These are phyloP conservation scores for Penicillium vulpinum DNA, from an alignment of 2,329 filamentous ascomycete species.

Conservation along the genomic window DNA sequence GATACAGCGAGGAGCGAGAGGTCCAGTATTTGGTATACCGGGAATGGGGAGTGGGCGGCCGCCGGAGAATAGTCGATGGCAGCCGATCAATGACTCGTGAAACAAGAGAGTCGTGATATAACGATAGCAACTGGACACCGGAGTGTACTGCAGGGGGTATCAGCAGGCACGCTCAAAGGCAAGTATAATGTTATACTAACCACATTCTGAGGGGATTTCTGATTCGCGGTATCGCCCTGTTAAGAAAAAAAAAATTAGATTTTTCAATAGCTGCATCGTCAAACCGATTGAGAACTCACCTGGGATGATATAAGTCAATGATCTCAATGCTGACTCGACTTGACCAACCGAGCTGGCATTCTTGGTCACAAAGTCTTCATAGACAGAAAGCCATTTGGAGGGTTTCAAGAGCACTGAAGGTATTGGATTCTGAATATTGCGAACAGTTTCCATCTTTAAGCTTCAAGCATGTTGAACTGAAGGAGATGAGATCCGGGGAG, in stretches of 20 bases:
- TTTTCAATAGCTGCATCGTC: background rate
- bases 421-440: slow-evolving; percentile 29
- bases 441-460: slow-evolving; percentile 35
- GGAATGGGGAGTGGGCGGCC: slow-evolving; percentile 58
- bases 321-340: slow-evolving; percentile 89
- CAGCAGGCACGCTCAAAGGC: background rate
- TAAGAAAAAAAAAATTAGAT: background rate
- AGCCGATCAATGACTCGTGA: slow-evolving; percentile 62
- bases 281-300: slow-evolving; percentile 44
- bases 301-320: slow-evolving; percentile 92
- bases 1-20: slow-evolving; percentile 67
- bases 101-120: slow-evolving; percentile 90
- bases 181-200: slow-evolving; percentile 44
- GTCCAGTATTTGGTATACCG: slow-evolving; percentile 67
- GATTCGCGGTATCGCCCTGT: slow-evolving; percentile 63
- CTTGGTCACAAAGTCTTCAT: slow-evolving; percentile 81
- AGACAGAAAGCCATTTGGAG: slow-evolving; percentile 42
- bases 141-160: slow-evolving; percentile 64
- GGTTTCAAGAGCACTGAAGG: slow-evolving; percentile 35
- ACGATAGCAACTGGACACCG: slow-evolving; percentile 80
- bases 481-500: slow-evolving; percentile 5
- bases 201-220: slow-evolving; percentile 89
- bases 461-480: slow-evolving; percentile 11
- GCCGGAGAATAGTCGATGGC: slow-evolving; percentile 52
- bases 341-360: slow-evolving; percentile 92